Evolutionary conservation across 1,284 basidiomycete genomes (phyloP).

Genomic region (Irpex sp.): DNA sequence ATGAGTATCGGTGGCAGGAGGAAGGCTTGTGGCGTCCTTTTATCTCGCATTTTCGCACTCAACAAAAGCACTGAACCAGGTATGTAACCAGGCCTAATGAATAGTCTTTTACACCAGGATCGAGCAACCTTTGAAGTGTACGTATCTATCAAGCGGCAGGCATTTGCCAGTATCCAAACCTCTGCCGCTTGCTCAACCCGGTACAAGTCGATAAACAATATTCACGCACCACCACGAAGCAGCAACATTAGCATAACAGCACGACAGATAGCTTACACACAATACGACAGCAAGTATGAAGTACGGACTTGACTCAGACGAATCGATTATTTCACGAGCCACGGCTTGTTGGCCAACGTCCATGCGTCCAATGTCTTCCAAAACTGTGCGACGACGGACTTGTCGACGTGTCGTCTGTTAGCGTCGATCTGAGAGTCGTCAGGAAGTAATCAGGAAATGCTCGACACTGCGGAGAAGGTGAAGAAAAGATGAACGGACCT

Average conservation of each 20-base stretch:
- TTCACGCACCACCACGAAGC: too few relatives aligned
- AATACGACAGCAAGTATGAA: neutral
- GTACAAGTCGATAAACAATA: too few relatives aligned
- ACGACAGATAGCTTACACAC: neutral
- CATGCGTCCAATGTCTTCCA: constrained; percentile 90
- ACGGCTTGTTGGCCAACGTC: constrained; percentile 78
- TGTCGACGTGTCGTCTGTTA: constrained; percentile 91
- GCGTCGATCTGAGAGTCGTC: constrained; percentile 74
- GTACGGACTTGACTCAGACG: neutral
- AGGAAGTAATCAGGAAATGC: neutral
- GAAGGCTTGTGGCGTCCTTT: too few relatives aligned
- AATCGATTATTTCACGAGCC: constrained; percentile 46
- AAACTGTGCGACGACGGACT: constrained; percentile 91
- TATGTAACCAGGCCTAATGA: too few relatives aligned
- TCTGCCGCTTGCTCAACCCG: too few relatives aligned
- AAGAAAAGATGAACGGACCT: constrained; percentile 44
- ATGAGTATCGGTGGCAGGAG: too few relatives aligned
- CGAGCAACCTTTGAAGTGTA: too few relatives aligned
- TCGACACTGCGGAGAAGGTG: neutral
- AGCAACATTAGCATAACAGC: neutral
- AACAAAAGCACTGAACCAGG: too few relatives aligned
- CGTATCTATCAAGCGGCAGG: too few relatives aligned
- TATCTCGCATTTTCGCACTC: too few relatives aligned
- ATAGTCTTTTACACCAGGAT: too few relatives aligned
- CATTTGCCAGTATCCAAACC: too few relatives aligned